Base-by-base conservation (phyloP, 768 basidiomycete species). In the Lentinula lateritia region DNA sequence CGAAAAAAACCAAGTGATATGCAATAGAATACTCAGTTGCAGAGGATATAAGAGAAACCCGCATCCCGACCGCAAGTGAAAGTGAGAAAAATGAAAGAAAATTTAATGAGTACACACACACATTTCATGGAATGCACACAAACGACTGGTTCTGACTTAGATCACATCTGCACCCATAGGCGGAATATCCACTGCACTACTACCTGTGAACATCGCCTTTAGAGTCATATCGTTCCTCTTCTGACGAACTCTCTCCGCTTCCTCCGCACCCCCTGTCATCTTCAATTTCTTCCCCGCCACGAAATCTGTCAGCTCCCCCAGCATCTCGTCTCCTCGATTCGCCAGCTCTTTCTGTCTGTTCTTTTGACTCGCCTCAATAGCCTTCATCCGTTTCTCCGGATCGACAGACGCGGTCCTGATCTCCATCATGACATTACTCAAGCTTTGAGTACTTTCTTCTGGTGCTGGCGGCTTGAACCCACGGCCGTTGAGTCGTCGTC, bases 261-360 rank as follows among this genome's bases (percentile, higher is more conserved):
- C 93, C 72, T 95, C 93, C 23, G 93, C 90, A 13, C 94, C 95
- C 32, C 95, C 96, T 16, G 95, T 99, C 91, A 94, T 89, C 80
- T 86, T 92, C 72, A 99, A 75, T 76, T 90, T 95, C 80, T 90
- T 91, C 63, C 87, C 85, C 4, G 77, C 81, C 57, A 99, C 95
- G 73, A 98, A 98, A 4, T 90, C 93, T 50, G 76, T 73, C 66
- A 99, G 70, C 77, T 98, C 96, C 13, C 81, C 78, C 66, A 93
- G 84, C 73, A 98, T 86, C 66, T 92, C 93, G 72, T 97, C 93
- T 48, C 88, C 82, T 61, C 84, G 80, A 52, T 72, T 78, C 20
- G 86, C 86, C 18, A 88, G 75, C 71, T 95, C 91, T 74, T 83
- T 86, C 75, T 93, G 83, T 58, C 96, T 75, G 63, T 78, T 84